A percentile compares a stretch with the other conserved stretches of the same genome.
Conservation (phyloP, 2,329 filamentous ascomycete genomes). For the Xylariaceae sp. region DNA sequence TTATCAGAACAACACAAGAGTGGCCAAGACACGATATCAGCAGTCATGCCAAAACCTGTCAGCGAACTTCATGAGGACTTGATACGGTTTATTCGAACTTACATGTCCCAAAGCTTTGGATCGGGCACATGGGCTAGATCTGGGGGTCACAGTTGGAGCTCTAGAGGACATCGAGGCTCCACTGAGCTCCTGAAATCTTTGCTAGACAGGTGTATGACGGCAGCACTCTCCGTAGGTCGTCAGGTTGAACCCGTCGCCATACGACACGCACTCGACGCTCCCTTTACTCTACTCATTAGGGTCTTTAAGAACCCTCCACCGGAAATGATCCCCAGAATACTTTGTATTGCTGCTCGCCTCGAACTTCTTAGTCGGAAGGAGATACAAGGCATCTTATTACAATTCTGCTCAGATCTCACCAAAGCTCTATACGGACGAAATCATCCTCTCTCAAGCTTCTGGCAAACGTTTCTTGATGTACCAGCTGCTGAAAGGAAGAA, state of each 20-base stretch:
- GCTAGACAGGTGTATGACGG: slow-evolving; percentile 40
- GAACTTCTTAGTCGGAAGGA: slow-evolving; percentile 36
- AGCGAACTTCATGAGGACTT: slow-evolving; percentile 28
- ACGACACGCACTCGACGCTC: slow-evolving; percentile 35
- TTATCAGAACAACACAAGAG: slow-evolving; percentile 4
- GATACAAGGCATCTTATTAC: slow-evolving; percentile 37
- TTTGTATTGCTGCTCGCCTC: slow-evolving; percentile 35
- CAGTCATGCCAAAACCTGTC: slow-evolving; percentile 1
- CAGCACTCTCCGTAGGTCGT: slow-evolving; percentile 37
- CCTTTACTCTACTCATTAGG: slow-evolving; percentile 38
- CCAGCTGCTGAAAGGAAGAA: slow-evolving; percentile 32
- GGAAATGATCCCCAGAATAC: slow-evolving; percentile 36
- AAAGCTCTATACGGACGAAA: slow-evolving; percentile 28
- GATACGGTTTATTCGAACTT: slow-evolving; percentile 29
- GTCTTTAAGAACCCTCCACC: slow-evolving; percentile 41
- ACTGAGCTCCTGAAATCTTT: slow-evolving; percentile 37
- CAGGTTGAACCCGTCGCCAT: slow-evolving; percentile 36
- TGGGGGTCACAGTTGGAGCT: slow-evolving; percentile 34
- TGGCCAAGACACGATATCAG: not conserved
- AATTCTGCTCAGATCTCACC: slow-evolving; percentile 39
- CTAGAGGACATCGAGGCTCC: slow-evolving; percentile 34
- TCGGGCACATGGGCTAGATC: slow-evolving; percentile 36
- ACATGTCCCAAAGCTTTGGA: slow-evolving; percentile 33
- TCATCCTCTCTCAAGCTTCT: slow-evolving; percentile 35
- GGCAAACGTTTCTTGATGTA: slow-evolving; percentile 35